Percentiles rank a stretch among this genome's conserved stretches.
phyloP scores from a whole-genome alignment of 768 basidiomycete genomes.

The Cyathus striatus region DNA sequence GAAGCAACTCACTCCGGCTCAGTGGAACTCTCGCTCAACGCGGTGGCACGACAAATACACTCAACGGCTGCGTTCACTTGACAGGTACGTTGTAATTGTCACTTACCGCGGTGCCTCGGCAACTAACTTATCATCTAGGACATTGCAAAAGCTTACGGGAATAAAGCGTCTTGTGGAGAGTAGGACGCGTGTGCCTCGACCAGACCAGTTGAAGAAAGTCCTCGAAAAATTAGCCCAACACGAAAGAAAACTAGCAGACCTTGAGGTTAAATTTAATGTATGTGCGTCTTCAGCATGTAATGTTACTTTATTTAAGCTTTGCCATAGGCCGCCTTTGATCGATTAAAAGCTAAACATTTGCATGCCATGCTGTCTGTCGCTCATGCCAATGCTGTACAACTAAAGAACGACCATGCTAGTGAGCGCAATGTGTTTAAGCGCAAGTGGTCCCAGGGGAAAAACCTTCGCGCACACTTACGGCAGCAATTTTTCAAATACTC shows the following conservation, averaged over 20 bases:
- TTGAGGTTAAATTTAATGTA: conserved; percentile 30
- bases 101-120: not conserved
- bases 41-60: conserved; percentile 27
- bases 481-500: conserved; percentile 18
- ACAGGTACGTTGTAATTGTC: conserved; percentile 19
- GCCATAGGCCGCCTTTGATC: conserved; percentile 24
- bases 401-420: conserved; percentile 12
- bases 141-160: conserved; percentile 20
- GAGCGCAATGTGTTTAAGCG: conserved; percentile 23
- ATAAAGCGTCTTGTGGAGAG: conserved; percentile 19
- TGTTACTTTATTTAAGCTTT: not conserved
- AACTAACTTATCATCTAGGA: conserved; percentile 13
- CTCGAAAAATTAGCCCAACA: conserved; percentile 31
- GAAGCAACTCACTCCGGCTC: conserved; percentile 21
- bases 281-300: conserved; percentile 5
- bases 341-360: conserved; percentile 25
- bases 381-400: conserved; percentile 10
- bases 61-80: conserved; percentile 24
- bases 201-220: conserved; percentile 16
- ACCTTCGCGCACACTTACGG: conserved; percentile 23
- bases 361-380: conserved; percentile 25
- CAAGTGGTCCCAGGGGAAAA: conserved; percentile 27
- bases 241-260: conserved; percentile 31
- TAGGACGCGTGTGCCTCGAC: conserved; percentile 17
- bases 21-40: conserved; percentile 25